Percentiles rank a stretch among this genome's conserved stretches.
phyloP scores from a whole-genome alignment of 139 green algal species.

The Eudorina sp. region DNA sequence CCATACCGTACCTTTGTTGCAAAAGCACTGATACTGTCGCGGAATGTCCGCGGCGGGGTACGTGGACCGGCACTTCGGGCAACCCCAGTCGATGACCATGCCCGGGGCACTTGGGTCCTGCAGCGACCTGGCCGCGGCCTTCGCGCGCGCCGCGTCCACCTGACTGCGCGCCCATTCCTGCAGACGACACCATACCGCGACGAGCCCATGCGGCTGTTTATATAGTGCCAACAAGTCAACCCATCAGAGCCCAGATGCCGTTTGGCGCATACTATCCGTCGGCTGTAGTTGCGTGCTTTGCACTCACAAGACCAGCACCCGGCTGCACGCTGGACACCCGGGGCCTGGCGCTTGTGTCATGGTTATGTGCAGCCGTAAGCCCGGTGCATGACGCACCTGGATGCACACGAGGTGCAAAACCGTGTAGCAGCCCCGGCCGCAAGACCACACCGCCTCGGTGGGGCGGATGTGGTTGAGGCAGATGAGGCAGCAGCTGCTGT shows the following conservation, averaged over 20 bases:
- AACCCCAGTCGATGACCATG: constrained; percentile 72
- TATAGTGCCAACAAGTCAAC: too few relatives aligned
- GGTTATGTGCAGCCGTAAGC: too few relatives aligned
- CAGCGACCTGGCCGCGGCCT: constrained; percentile 25
- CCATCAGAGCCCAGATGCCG: too few relatives aligned
- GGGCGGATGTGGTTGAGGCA: constrained; percentile 71
- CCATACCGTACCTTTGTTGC: constrained; percentile 72
- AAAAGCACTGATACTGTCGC: constrained; percentile 81
- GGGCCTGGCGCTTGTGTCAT: too few relatives aligned
- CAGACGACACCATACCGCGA: too few relatives aligned
- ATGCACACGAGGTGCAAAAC: constrained; percentile 83
- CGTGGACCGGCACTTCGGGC: constrained; percentile 82
- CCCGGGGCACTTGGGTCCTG: constrained; percentile 41
- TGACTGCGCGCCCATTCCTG: constrained; percentile 82
- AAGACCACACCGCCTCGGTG: constrained; percentile 77
- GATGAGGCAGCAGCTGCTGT: constrained; percentile 75
- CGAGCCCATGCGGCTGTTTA: too few relatives aligned
- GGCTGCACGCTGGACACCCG: too few relatives aligned
- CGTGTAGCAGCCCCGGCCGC: constrained; percentile 72
- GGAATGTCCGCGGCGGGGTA: constrained; percentile 68
- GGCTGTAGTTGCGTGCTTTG: too few relatives aligned
- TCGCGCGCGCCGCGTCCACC: constrained; percentile 52
- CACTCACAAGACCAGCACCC: too few relatives aligned
- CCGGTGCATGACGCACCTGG: constrained; percentile 69
- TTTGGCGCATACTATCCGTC: too few relatives aligned